Conservation (phyloP, 2,329 filamentous ascomycete genomes). For the Fusarium concolor region DNA sequence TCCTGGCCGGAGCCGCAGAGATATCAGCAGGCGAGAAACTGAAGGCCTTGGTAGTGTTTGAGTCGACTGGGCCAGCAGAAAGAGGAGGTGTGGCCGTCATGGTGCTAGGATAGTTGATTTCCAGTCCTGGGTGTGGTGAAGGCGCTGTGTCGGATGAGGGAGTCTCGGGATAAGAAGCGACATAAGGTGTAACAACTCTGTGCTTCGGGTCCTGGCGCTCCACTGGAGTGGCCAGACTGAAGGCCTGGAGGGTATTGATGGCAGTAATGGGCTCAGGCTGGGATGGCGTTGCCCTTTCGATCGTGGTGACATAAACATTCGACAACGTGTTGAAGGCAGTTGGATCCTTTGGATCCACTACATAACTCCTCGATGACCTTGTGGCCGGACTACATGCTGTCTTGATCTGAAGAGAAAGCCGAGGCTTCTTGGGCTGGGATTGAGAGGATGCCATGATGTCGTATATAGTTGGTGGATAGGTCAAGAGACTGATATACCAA, state of each 20-base stretch:
- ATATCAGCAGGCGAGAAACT: constrained; percentile 57
- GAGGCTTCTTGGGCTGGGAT: constrained; percentile 61
- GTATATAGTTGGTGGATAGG: constrained; percentile 14
- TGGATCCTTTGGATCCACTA: constrained; percentile 66
- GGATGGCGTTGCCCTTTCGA: constrained; percentile 67
- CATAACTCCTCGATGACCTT: constrained; percentile 50
- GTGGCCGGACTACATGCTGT: constrained; percentile 54
- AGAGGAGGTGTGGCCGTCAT: constrained; percentile 71
- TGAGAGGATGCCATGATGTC: constrained; percentile 53
- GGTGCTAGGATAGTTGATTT: constrained; percentile 64
- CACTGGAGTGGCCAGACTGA: constrained; percentile 47
- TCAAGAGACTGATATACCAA: constrained; percentile 4
- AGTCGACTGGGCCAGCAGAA: constrained; percentile 64
- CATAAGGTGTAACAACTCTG: constrained; percentile 58
- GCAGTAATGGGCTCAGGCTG: constrained; percentile 61
- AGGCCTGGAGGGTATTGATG: constrained; percentile 57
- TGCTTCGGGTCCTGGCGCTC: constrained; percentile 50
- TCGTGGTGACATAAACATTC: constrained; percentile 72
- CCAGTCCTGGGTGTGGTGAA: constrained; percentile 58
- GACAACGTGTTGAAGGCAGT: constrained; percentile 75
- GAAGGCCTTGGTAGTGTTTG: constrained; percentile 57
- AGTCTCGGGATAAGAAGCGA: constrained; percentile 63
- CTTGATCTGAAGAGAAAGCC: constrained; percentile 68
- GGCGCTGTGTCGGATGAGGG: constrained; percentile 63
- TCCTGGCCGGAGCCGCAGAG: constrained; percentile 21